Conservation (phyloP, 306 rosid species). For the Glycine latifolia region DNA sequence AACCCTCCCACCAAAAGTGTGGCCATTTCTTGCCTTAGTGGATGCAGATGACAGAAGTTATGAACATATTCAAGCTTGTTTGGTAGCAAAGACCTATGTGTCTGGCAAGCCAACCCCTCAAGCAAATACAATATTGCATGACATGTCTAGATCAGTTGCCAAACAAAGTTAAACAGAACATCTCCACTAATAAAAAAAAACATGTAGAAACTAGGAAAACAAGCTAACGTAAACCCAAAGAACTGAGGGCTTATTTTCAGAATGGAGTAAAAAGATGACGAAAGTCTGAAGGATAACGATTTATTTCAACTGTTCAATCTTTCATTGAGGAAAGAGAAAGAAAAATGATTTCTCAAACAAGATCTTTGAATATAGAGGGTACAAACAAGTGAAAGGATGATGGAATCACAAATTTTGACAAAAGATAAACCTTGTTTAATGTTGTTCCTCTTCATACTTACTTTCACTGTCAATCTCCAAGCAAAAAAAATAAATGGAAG, state of each 20-base stretch:
- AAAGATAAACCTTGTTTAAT: neutral
- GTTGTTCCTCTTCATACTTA: neutral
- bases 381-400: neutral
- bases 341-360: neutral
- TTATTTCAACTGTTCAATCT: neutral
- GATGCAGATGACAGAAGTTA: conserved; percentile 40
- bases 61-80: conserved; percentile 25
- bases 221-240: neutral
- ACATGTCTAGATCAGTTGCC: conserved; percentile 21
- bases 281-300: neutral
- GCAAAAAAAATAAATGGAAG: neutral
- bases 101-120: conserved; percentile 37
- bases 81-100: conserved; percentile 26
- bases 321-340: neutral
- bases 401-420: neutral
- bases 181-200: neutral
- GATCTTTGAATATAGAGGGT: neutral
- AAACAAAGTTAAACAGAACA: conserved; percentile 16
- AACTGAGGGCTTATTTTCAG: neutral
- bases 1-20: conserved; percentile 39
- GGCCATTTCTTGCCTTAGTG: conserved; percentile 43
- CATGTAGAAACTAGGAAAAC: neutral
- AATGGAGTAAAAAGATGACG: neutral
- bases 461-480: neutral
- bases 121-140: conserved; percentile 31